These are phyloP conservation scores for Senecio squalidus DNA, from an alignment of 140 eudicot species.

Conservation along the genomic window DNA sequence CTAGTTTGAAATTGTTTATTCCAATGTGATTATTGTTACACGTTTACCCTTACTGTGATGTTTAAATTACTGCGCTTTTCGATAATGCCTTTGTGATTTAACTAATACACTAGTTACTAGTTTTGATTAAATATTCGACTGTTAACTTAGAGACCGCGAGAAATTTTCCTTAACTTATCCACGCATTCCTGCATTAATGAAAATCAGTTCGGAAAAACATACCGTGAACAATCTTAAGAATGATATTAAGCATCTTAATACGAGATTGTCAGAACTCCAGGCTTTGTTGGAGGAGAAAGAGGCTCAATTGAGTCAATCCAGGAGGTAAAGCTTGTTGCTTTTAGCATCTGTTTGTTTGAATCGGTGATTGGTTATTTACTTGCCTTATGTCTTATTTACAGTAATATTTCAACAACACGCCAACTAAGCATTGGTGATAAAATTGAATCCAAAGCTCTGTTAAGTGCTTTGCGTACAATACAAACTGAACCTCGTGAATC, in stretches of 20 bases:
- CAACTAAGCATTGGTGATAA: constrained; percentile 26
- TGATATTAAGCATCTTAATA: constrained; percentile 77
- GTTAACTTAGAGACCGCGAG: not conserved
- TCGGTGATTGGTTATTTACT: not conserved
- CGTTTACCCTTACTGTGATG: too few relatives aligned
- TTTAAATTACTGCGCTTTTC: too few relatives aligned
- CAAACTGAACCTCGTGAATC: constrained; percentile 24
- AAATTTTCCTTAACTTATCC: constrained; percentile 56
- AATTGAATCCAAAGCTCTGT: constrained; percentile 11
- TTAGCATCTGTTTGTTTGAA: not conserved
- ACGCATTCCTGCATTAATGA: constrained; percentile 94
- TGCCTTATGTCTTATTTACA: constrained; percentile 17
- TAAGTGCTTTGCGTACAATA: constrained; percentile 26
- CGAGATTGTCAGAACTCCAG: constrained; percentile 69
- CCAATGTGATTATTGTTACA: too few relatives aligned
- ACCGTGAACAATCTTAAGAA: constrained; percentile 63
- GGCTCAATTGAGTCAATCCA: constrained; percentile 45
- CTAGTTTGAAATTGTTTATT: too few relatives aligned
- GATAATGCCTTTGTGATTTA: not conserved
- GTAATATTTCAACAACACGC: constrained; percentile 29
- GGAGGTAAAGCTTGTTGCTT: constrained; percentile 47
- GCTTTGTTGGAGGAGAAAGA: constrained; percentile 83
- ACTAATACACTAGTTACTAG: not conserved
- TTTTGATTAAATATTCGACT: not conserved
- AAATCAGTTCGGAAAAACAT: constrained; percentile 82